These are phyloP conservation scores for Globisporangium echinulatum DNA, from an alignment of 352 stramenopile species.

Conservation along the genomic window DNA sequence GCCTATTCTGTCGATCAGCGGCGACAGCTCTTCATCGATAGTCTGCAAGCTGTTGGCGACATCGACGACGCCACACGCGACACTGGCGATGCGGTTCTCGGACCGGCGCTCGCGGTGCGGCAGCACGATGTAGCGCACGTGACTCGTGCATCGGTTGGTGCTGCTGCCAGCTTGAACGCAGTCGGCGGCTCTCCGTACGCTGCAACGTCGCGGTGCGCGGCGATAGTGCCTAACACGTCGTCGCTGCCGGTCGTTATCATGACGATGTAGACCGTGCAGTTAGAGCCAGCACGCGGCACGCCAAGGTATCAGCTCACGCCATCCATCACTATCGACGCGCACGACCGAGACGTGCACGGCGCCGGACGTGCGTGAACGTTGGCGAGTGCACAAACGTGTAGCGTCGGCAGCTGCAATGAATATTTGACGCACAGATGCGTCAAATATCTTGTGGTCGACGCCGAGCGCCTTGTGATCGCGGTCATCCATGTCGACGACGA, in stretches of 20 bases:
- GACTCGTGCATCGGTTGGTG: constrained; percentile 50
- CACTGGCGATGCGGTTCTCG: constrained; percentile 3
- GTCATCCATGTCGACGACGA: constrained; percentile 23
- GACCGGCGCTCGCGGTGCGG: constrained; percentile 24
- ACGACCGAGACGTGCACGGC: constrained; percentile 59
- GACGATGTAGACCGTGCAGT: constrained; percentile 72
- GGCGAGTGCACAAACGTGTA: constrained; percentile 39
- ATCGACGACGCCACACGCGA: constrained; percentile 13
- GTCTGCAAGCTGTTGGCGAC: neutral
- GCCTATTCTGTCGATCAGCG: no score
- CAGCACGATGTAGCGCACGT: constrained; percentile 60
- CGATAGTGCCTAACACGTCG: constrained; percentile 66
- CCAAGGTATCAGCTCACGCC: constrained; percentile 45
- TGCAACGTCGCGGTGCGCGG: constrained; percentile 40
- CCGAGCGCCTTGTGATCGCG: constrained; percentile 26
- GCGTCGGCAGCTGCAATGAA: constrained; percentile 27
- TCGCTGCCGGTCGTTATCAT: constrained; percentile 61
- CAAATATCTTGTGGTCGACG: constrained; percentile 26
- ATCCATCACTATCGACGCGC: constrained; percentile 33
- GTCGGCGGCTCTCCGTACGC: constrained; percentile 39
- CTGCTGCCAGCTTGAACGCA: constrained; percentile 28
- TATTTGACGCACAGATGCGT: constrained; percentile 17
- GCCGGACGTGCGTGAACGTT: constrained; percentile 40
- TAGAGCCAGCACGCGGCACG: constrained; percentile 38
- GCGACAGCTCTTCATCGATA: no score